A percentile compares a stretch with the other conserved stretches of the same genome.
These are phyloP conservation scores for Bipolaris gigantea DNA, from an alignment of 2,329 filamentous ascomycete genomes.

Conservation along the genomic window DNA sequence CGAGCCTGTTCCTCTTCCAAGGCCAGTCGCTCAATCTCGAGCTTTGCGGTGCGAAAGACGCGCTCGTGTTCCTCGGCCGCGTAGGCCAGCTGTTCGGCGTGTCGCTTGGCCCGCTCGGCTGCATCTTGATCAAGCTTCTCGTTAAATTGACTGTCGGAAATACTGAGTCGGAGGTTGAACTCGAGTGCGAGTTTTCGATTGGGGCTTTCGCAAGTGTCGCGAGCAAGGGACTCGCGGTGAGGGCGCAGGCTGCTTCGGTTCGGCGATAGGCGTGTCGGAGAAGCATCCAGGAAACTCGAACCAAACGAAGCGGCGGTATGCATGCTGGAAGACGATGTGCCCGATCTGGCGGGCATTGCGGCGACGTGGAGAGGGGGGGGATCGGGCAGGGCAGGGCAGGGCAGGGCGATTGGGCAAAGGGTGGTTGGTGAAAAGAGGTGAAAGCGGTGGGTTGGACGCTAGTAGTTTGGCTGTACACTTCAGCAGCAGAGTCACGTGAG, in stretches of 20 bases:
- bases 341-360: slow-evolving; percentile 38
- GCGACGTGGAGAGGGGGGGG: slow-evolving; percentile 1
- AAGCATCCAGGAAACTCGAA: slow-evolving; percentile 37
- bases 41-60: slow-evolving; percentile 60
- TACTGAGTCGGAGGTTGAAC: slow-evolving; percentile 48
- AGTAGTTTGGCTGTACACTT: slow-evolving; percentile 12
- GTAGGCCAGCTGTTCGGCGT: slow-evolving; percentile 66
- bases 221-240: slow-evolving; percentile 27
- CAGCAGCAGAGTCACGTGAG: slow-evolving; percentile 16
- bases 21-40: slow-evolving; percentile 54
- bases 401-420: slow-evolving; percentile 18
- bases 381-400: background rate
- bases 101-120: slow-evolving; percentile 63
- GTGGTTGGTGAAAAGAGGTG: slow-evolving; percentile 28
- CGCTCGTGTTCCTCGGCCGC: slow-evolving; percentile 68
- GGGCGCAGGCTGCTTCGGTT: slow-evolving; percentile 29
- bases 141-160: slow-evolving; percentile 52
- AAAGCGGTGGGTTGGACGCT: slow-evolving; percentile 10
- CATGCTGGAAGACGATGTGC: slow-evolving; percentile 40
- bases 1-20: slow-evolving; percentile 47
- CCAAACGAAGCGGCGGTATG: slow-evolving; percentile 37
- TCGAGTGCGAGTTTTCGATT: slow-evolving; percentile 45
- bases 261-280: slow-evolving; percentile 39
- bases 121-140: slow-evolving; percentile 64
- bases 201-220: slow-evolving; percentile 38